These are phyloP conservation scores for Jaenimonas drosophilae DNA, from an alignment of 208 protist species.

Conservation along the genomic window DNA sequence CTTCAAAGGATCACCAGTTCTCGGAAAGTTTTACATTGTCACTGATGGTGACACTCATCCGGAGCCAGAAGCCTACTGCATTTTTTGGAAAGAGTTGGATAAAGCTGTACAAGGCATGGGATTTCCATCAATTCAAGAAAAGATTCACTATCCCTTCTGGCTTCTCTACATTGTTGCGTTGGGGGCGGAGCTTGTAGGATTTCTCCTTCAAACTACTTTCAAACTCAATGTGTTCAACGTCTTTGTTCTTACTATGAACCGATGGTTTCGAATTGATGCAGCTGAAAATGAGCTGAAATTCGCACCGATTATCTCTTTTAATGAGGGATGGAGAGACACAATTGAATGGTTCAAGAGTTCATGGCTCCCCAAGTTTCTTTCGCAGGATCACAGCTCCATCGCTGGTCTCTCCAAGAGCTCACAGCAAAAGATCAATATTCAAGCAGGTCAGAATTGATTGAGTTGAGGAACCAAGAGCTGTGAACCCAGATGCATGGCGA, in stretches of 20 bases:
- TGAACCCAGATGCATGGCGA: too few species aligned
- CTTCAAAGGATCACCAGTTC: conserved; percentile 79
- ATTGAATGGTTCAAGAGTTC: conserved; percentile 86
- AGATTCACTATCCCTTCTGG: conserved; percentile 83
- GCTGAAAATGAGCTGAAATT: conserved; percentile 83
- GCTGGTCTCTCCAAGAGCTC: conserved; percentile 60
- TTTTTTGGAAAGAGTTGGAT: conserved; percentile 91
- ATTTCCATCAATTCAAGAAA: conserved; percentile 71
- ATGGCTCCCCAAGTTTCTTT: conserved; percentile 82
- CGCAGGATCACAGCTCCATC: conserved; percentile 46
- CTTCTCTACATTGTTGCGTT: conserved; percentile 83
- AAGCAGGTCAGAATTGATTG: conserved; percentile 31
- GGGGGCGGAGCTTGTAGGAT: conserved; percentile 58
- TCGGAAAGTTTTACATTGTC: conserved; percentile 94
- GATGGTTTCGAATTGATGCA: conserved; percentile 90
- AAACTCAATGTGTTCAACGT: conserved; percentile 93
- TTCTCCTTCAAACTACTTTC: conserved; percentile 68
- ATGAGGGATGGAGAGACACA: conserved; percentile 81
- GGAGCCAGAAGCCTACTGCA: conserved; percentile 76
- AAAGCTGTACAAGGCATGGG: conserved; percentile 86
- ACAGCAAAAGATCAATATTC: conserved; percentile 88
- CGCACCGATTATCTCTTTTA: conserved; percentile 82
- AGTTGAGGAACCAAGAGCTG: too few species aligned
- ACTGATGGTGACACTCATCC: conserved; percentile 91
- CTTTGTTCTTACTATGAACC: conserved; percentile 92